Evolutionary conservation across 2,329 filamentous ascomycete genomes (phyloP).

Genomic region (Pseudogymnoascus sp.): DNA sequence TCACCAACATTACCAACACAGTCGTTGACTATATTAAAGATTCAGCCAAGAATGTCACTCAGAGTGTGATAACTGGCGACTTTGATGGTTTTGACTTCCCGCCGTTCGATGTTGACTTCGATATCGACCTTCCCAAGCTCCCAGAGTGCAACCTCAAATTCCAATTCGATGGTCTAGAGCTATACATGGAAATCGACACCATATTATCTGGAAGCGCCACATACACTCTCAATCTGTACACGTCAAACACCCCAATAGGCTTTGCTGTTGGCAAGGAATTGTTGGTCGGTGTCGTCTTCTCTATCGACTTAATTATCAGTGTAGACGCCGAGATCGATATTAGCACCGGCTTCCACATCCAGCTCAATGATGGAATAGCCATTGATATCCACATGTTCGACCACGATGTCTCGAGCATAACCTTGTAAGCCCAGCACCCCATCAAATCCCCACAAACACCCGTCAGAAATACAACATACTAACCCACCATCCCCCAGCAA

Average conservation of each 20-base stretch:
- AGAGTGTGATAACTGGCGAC: constrained; percentile 22
- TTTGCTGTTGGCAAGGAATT: constrained; percentile 34
- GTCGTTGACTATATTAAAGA: constrained; percentile 22
- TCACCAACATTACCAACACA: constrained; percentile 31
- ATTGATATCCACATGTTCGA: constrained; percentile 46
- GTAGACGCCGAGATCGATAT: constrained; percentile 43
- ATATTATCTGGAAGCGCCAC: constrained; percentile 36
- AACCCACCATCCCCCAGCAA: constrained; percentile 31
- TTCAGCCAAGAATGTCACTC: constrained; percentile 22
- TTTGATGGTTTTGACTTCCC: constrained; percentile 29
- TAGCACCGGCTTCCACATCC: constrained; percentile 48
- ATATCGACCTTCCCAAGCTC: constrained; percentile 38
- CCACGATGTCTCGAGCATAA: constrained; percentile 40
- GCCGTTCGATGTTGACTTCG: constrained; percentile 36
- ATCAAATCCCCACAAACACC: neutral
- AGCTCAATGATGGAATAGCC: constrained; percentile 43
- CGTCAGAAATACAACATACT: neutral
- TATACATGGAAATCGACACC: constrained; percentile 44
- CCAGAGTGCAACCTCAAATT: constrained; percentile 39
- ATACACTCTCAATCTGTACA: constrained; percentile 44
- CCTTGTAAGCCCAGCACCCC: constrained; percentile 37
- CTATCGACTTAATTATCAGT: constrained; percentile 46
- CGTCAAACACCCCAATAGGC: constrained; percentile 39
- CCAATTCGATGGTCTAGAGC: constrained; percentile 44
- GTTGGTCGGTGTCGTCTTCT: constrained; percentile 41